A percentile compares a stretch with the other conserved stretches of the same genome.
These are phyloP conservation scores for Diaporthe citrichinensis DNA, from an alignment of 2,329 filamentous ascomycete genomes.

Conservation along the genomic window DNA sequence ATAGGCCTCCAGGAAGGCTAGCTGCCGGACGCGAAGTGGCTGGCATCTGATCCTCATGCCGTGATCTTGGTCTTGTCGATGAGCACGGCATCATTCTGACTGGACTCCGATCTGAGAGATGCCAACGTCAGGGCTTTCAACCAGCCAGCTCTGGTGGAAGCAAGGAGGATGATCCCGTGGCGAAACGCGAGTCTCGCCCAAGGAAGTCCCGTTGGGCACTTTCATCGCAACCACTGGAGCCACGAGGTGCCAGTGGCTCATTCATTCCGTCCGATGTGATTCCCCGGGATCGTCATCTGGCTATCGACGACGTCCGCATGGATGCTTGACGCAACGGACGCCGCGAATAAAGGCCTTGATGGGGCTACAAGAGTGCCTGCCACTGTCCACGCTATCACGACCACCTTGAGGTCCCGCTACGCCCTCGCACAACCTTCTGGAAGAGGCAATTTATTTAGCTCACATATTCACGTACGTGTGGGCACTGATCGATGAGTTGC, in stretches of 20 bases:
- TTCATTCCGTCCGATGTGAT: not conserved
- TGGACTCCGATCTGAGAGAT: not conserved
- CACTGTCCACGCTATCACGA: not conserved
- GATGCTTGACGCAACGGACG: not conserved
- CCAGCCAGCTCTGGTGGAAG: not conserved
- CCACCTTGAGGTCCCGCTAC: not conserved
- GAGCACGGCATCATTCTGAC: not conserved
- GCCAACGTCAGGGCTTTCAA: not conserved
- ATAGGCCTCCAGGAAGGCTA: slow-evolving; percentile 12
- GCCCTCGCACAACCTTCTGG: not conserved
- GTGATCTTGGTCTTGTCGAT: not conserved
- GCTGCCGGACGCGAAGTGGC: not conserved
- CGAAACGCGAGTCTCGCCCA: not conserved
- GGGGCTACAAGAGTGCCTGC: not conserved
- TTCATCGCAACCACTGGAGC: not conserved
- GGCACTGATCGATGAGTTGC: not conserved
- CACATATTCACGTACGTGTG: not conserved
- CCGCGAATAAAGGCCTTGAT: slow-evolving; percentile 2
- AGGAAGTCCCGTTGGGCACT: not conserved
- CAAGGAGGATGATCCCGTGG: not conserved
- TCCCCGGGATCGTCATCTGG: not conserved
- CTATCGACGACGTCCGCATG: not conserved
- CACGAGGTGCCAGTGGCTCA: not conserved
- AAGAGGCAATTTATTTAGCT: not conserved
- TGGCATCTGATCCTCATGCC: not conserved